A percentile compares a stretch with the other conserved stretches of the same genome.
Conservation (phyloP, 192 early-diverging fungal species). For the Gamsiella multidivaricata region DNA sequence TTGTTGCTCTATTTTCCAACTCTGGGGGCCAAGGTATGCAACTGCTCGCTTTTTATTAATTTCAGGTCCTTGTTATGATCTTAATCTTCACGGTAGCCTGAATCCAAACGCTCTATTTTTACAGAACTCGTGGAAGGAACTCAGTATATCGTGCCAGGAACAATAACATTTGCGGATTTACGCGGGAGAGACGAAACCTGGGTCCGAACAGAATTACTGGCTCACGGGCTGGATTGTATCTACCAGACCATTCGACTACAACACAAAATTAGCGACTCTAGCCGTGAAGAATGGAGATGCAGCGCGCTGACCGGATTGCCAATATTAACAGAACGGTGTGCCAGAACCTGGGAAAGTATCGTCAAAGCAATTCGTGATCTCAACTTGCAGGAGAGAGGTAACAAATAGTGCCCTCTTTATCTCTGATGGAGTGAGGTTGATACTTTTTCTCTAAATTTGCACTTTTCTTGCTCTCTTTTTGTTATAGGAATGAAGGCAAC, state of each 20-base stretch:
- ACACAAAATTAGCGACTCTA: slow-evolving; percentile 19
- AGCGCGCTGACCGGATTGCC: slow-evolving; percentile 27
- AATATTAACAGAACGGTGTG: slow-evolving; percentile 17
- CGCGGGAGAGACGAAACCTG: slow-evolving; percentile 14
- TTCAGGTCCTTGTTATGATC: too few relatives aligned
- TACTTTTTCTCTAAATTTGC: neutral
- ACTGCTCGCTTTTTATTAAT: neutral
- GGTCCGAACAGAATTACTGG: slow-evolving; percentile 34
- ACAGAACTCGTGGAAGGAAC: slow-evolving; percentile 40
- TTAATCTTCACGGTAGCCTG: neutral
- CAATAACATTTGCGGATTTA: slow-evolving; percentile 34
- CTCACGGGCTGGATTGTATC: slow-evolving; percentile 18
- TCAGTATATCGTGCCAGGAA: slow-evolving; percentile 27
- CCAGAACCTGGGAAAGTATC: slow-evolving; percentile 27
- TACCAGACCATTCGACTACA: slow-evolving; percentile 13
- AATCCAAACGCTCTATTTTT: too few relatives aligned
- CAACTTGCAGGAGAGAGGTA: slow-evolving; percentile 36
- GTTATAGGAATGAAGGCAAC: slow-evolving; percentile 36
- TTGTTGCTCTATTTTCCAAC: slow-evolving; percentile 30
- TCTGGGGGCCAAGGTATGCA: slow-evolving; percentile 31
- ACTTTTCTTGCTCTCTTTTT: neutral
- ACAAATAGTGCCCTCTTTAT: neutral
- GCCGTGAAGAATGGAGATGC: slow-evolving; percentile 25
- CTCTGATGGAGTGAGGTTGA: neutral
- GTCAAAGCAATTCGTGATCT: slow-evolving; percentile 29